phyloP scores from a whole-genome alignment of 2,329 filamentous ascomycete genomes.

The Whalleya microplaca region DNA sequence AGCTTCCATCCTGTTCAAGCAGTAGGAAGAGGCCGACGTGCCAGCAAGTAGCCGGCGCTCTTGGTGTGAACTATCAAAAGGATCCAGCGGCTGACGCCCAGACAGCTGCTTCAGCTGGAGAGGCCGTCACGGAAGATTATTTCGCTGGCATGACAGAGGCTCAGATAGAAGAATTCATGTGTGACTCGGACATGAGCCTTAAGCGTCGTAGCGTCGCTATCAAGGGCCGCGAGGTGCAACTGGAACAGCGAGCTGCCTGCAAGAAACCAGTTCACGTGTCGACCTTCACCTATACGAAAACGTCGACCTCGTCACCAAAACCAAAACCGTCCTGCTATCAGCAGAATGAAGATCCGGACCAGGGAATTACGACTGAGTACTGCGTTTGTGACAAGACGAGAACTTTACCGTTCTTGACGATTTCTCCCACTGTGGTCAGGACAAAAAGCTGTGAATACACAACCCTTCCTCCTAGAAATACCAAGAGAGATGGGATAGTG shows the following conservation, averaged over 20 bases:
- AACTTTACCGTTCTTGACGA: constrained; percentile 12
- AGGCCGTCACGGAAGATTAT: neutral
- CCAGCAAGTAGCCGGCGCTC: constrained; percentile 30
- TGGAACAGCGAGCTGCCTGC: constrained; percentile 2
- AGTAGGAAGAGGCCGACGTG: constrained; percentile 6
- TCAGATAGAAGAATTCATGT: neutral
- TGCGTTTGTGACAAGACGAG: constrained; percentile 10
- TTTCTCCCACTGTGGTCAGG: constrained; percentile 7
- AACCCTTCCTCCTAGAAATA: constrained; percentile 10
- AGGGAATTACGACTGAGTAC: constrained; percentile 11
- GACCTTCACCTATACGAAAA: neutral
- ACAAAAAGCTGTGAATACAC: constrained; percentile 11
- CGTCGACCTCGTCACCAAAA: neutral
- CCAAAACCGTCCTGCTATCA: constrained; percentile 8
- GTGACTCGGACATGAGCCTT: neutral
- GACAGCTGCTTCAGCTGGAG: neutral
- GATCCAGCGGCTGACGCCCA: neutral
- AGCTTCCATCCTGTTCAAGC: constrained; percentile 2
- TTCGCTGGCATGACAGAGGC: constrained; percentile 1
- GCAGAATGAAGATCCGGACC: constrained; percentile 16
- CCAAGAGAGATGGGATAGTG: constrained; percentile 3
- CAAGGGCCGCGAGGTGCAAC: constrained; percentile 6
- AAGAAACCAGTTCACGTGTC: neutral
- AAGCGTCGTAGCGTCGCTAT: constrained; percentile 5
- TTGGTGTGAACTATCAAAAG: constrained; percentile 25